These are phyloP conservation scores for Linum lewisii DNA, from an alignment of 345 rosid genomes.

Conservation along the genomic window DNA sequence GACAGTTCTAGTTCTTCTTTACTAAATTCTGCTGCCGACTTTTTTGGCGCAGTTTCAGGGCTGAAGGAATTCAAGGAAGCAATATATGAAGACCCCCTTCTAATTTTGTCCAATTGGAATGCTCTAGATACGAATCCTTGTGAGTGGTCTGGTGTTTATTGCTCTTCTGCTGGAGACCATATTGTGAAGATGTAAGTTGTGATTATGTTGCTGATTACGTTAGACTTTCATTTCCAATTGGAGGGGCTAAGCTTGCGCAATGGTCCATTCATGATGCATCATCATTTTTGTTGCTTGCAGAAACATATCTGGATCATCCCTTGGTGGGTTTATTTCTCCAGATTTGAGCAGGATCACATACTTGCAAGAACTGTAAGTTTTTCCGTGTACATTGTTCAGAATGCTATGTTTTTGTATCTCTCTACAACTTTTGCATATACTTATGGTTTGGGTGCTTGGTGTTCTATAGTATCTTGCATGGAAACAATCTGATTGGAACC, in stretches of 20 bases:
- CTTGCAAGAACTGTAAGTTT: conserved; percentile 37
- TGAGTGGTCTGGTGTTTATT: conserved; percentile 64
- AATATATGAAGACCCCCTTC: conserved; percentile 71
- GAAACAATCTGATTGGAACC: conserved; percentile 58
- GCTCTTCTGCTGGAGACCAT: conserved; percentile 51
- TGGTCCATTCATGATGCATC: conserved; percentile 1
- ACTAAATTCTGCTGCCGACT: neutral
- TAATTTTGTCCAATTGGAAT: conserved; percentile 78
- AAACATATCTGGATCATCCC: conserved; percentile 33
- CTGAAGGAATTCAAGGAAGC: conserved; percentile 76
- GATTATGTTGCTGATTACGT: neutral
- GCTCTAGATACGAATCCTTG: conserved; percentile 77
- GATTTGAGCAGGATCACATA: conserved; percentile 62
- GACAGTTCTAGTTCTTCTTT: neutral
- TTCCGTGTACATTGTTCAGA: neutral
- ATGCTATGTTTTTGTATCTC: neutral
- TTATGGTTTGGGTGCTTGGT: conserved; percentile 11
- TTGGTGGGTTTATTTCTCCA: conserved; percentile 79
- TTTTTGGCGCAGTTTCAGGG: conserved; percentile 42
- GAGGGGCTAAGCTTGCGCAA: neutral
- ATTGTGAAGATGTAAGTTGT: conserved; percentile 66
- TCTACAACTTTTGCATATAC: neutral
- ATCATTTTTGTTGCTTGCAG: neutral
- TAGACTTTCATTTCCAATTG: neutral
- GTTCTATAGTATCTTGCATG: conserved; percentile 57